These are phyloP conservation scores for Boehmeria nivea DNA, from an alignment of 306 rosid species.

Conservation along the genomic window DNA sequence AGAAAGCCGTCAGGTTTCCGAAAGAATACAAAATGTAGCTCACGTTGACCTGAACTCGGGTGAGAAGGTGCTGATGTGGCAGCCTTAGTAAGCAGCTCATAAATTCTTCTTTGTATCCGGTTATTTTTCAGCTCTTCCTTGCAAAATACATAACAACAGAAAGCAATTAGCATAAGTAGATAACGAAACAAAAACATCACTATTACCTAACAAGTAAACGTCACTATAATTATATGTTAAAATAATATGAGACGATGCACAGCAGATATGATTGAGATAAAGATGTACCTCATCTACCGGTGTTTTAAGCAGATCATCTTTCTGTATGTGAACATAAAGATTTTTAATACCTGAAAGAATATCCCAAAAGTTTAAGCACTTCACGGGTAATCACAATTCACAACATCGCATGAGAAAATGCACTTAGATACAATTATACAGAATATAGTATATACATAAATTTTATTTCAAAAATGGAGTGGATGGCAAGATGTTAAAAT, in stretches of 20 bases:
- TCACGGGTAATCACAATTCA: neutral
- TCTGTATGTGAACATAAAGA: conserved; percentile 53
- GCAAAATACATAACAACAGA: conserved; percentile 33
- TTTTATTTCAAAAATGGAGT: neutral
- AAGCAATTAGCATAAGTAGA: conserved; percentile 22
- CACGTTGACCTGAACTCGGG: conserved; percentile 45
- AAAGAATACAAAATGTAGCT: conserved; percentile 76
- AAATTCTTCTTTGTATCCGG: conserved; percentile 72
- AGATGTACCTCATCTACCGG: conserved; percentile 65
- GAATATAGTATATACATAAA: no score
- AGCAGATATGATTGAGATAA: conserved; percentile 10
- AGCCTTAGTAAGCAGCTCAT: conserved; percentile 81
- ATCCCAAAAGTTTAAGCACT: conserved; percentile 8
- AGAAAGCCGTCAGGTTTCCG: conserved; percentile 66
- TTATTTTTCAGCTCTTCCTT: conserved; percentile 87
- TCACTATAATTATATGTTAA: neutral
- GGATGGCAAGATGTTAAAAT: conserved; percentile 20
- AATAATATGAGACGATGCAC: neutral
- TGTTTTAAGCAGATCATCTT: conserved; percentile 61
- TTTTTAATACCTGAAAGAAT: conserved; percentile 52
- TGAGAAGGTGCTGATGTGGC: conserved; percentile 42
- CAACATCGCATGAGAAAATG: no score
- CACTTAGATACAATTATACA: no score
- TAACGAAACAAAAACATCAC: neutral
- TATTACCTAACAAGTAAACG: neutral